A percentile compares a stretch with the other conserved stretches of the same genome.
phyloP scores from a whole-genome alignment of 2,329 filamentous ascomycete species.

The Leptographium flavum region DNA sequence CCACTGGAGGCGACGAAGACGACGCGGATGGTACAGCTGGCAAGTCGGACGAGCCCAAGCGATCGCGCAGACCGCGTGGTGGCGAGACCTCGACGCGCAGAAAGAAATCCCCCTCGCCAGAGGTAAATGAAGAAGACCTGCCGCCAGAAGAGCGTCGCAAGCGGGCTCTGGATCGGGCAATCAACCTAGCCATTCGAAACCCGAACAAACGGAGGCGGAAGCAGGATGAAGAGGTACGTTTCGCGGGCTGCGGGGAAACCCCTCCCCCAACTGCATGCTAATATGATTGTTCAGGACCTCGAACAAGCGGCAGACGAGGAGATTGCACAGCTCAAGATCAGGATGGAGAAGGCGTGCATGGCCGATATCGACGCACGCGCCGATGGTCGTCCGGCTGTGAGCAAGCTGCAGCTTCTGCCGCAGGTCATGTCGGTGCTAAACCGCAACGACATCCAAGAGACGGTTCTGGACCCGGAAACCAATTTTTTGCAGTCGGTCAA shows the following conservation, averaged over 20 bases:
- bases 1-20: slow-evolving; percentile 25
- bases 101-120: slow-evolving; percentile 28
- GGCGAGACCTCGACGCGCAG: slow-evolving; percentile 31
- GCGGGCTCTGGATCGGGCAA: slow-evolving; percentile 69
- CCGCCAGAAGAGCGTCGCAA: slow-evolving; percentile 74
- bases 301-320: slow-evolving; percentile 83
- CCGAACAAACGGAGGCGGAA: slow-evolving; percentile 59
- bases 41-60: slow-evolving; percentile 14
- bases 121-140: slow-evolving; percentile 62
- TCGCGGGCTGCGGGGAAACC: neutral
- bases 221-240: slow-evolving; percentile 72
- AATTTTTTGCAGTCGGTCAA: slow-evolving; percentile 91
- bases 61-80: slow-evolving; percentile 18
- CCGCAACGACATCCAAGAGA: slow-evolving; percentile 71
- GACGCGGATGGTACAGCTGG: slow-evolving; percentile 29
- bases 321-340: slow-evolving; percentile 72
- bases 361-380: slow-evolving; percentile 73
- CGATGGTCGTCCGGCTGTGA: slow-evolving; percentile 64
- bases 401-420: slow-evolving; percentile 88
- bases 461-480: slow-evolving; percentile 83
- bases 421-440: slow-evolving; percentile 82
- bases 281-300: slow-evolving; percentile 47
- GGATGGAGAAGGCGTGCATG: slow-evolving; percentile 83
- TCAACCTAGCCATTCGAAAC: slow-evolving; percentile 80
- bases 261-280: neutral